phyloP scores from a whole-genome alignment of 495 filamentous ascomycete species.

The Tuber melanosporum region DNA sequence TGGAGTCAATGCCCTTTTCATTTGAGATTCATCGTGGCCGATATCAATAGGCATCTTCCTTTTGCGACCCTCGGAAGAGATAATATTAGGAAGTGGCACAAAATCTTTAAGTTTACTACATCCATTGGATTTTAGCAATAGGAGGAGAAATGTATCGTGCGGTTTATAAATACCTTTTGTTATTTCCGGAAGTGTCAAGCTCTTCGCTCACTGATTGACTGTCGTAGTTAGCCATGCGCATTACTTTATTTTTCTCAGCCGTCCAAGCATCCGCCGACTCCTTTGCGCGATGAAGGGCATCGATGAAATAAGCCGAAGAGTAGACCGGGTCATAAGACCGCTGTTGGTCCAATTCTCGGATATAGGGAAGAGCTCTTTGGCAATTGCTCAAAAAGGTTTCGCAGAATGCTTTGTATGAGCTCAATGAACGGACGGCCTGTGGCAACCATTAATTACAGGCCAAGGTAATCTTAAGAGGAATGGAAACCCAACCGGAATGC shows the following conservation, averaged over 20 bases:
- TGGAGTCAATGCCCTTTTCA: neutral
- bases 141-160: neutral
- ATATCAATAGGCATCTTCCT: neutral
- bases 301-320: constrained; percentile 86
- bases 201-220: neutral
- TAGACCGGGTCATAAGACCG: constrained; percentile 78
- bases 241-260: constrained; percentile 48
- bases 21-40: neutral
- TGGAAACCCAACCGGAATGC: neutral
- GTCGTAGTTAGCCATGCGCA: constrained; percentile 44
- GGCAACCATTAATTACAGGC: neutral
- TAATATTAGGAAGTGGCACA: neutral
- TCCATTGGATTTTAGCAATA: neutral
- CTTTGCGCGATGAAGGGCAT: constrained; percentile 74
- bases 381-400: constrained; percentile 11
- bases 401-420: constrained; percentile 9
- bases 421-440: constrained; percentile 3
- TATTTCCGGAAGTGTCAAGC: neutral
- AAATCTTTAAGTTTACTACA: constrained; percentile 1
- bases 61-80: neutral
- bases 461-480: neutral
- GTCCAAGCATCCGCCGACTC: constrained; percentile 59
- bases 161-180: neutral
- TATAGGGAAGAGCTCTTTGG: neutral
- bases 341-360: constrained; percentile 66